Conservation (phyloP, 2,329 filamentous ascomycete species). For the Sphaerulina populicola region DNA sequence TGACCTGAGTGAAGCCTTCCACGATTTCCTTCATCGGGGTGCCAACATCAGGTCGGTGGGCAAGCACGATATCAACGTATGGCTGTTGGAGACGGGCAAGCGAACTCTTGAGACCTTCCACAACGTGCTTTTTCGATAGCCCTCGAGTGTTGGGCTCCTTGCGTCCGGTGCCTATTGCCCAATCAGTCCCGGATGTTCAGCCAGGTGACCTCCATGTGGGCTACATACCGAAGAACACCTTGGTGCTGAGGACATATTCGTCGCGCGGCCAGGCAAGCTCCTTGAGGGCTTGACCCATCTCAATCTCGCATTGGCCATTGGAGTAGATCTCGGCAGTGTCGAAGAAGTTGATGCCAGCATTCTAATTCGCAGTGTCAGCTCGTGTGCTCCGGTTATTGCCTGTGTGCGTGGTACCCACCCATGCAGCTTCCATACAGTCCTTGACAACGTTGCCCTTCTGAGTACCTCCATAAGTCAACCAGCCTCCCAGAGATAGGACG, state of each 20-base stretch:
- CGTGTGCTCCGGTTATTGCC: not conserved
- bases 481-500: conserved; percentile 43
- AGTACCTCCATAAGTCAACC: conserved; percentile 43
- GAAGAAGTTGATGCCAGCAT: conserved; percentile 44
- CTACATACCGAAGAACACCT: conserved; percentile 47
- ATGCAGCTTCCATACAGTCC: conserved; percentile 45
- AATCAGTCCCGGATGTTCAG: not conserved
- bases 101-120: conserved; percentile 52
- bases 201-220: not conserved
- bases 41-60: conserved; percentile 50
- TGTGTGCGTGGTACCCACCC: conserved; percentile 1
- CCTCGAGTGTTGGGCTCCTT: conserved; percentile 52
- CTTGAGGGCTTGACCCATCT: conserved; percentile 46
- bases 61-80: conserved; percentile 60
- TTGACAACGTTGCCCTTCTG: conserved; percentile 45
- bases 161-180: conserved; percentile 32
- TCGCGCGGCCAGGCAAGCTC: conserved; percentile 43
- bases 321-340: conserved; percentile 48
- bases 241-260: conserved; percentile 37
- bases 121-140: conserved; percentile 44
- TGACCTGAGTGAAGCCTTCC: conserved; percentile 45
- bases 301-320: conserved; percentile 54
- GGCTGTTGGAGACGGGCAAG: conserved; percentile 52
- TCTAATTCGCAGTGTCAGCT: conserved; percentile 10
- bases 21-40: conserved; percentile 49